phyloP scores from a whole-genome alignment of 1,284 basidiomycete species.

The Meira nashicola region DNA sequence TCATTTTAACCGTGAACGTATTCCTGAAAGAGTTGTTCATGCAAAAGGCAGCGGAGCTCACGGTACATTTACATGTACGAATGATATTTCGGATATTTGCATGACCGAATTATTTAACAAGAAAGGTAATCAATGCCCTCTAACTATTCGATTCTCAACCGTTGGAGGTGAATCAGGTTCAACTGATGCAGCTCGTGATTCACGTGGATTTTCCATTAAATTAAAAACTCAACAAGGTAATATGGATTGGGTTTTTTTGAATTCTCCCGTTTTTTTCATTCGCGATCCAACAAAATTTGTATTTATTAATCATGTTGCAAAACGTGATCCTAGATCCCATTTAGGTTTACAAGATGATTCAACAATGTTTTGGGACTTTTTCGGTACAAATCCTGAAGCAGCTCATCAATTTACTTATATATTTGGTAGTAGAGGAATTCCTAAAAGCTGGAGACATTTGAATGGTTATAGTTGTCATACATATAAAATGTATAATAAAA shows the following conservation, averaged over 20 bases:
- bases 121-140: conserved; percentile 22
- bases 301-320: conserved; percentile 35
- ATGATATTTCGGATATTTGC: neutral
- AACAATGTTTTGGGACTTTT: conserved; percentile 32
- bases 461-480: conserved; percentile 33
- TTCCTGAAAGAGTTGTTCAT: conserved; percentile 77
- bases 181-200: conserved; percentile 18
- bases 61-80: conserved; percentile 71
- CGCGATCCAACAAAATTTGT: conserved; percentile 32
- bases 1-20: conserved; percentile 86
- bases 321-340: conserved; percentile 15
- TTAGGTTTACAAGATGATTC: conserved; percentile 27
- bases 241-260: conserved; percentile 24
- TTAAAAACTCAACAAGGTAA: conserved; percentile 25
- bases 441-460: conserved; percentile 27
- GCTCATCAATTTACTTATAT: conserved; percentile 35
- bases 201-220: conserved; percentile 39
- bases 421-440: conserved; percentile 35
- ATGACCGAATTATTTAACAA: conserved; percentile 21
- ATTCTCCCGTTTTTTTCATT: conserved; percentile 42
- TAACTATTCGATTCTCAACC: conserved; percentile 55
- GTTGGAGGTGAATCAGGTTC: conserved; percentile 67
- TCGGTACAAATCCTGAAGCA: conserved; percentile 24
- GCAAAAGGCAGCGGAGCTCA: conserved; percentile 65
- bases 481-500: conserved; percentile 31